Conservation (phyloP, 2,329 filamentous ascomycete species). For the Tolypocladium nubicola region DNA sequence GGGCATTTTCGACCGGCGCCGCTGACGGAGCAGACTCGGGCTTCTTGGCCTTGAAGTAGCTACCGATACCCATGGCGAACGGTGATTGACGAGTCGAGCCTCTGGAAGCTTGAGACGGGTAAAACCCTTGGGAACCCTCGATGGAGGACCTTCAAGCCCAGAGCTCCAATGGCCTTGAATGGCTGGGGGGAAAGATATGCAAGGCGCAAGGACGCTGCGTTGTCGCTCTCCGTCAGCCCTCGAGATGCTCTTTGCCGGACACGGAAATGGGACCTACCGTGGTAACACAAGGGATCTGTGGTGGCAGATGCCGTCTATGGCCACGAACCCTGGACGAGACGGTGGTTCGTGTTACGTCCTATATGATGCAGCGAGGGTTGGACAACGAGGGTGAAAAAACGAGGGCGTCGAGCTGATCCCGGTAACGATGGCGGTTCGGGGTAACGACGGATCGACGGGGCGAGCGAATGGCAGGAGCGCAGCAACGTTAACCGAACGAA, state of each 20-base stretch:
- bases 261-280: background rate
- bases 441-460: background rate
- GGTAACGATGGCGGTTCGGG: background rate
- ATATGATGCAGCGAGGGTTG: background rate
- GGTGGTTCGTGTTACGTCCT: background rate
- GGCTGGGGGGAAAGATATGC: background rate
- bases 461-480: background rate
- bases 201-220: background rate
- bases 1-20: conserved; percentile 8
- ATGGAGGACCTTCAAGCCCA: background rate
- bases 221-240: background rate
- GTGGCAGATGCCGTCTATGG: too few relatives aligned
- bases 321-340: background rate
- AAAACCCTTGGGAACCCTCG: background rate
- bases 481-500: background rate
- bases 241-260: background rate
- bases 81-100: background rate
- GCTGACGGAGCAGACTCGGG: conserved; percentile 5
- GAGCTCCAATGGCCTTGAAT: background rate
- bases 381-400: background rate
- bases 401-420: background rate
- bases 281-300: too few relatives aligned
- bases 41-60: conserved; percentile 47
- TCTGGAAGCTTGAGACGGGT: background rate
- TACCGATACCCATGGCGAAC: conserved; percentile 46